Percentiles rank a stretch among this genome's conserved stretches.
These are phyloP conservation scores for Colletotrichum camelliae DNA, from an alignment of 2,329 filamentous ascomycete species.

Conservation along the genomic window DNA sequence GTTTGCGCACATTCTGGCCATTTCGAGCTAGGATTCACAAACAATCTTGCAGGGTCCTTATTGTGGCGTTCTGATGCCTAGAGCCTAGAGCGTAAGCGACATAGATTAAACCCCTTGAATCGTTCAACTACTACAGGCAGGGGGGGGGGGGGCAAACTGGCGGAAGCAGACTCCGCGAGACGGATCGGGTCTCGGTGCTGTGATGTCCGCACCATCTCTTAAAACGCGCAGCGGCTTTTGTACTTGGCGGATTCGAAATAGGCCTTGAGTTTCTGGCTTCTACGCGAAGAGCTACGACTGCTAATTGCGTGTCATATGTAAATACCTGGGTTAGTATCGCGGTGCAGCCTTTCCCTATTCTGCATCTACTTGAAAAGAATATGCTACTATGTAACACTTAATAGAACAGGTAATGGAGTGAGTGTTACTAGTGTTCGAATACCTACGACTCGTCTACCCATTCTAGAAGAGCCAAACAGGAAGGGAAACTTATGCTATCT, in stretches of 20 bases:
- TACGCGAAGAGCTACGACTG: neutral
- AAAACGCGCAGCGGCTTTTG: neutral
- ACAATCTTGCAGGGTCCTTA: neutral
- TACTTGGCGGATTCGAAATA: neutral
- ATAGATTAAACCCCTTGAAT: neutral
- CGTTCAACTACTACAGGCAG: neutral
- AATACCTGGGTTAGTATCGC: neutral
- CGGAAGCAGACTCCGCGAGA: neutral
- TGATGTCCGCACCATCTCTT: neutral
- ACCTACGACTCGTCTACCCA: neutral
- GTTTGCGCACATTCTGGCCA: neutral
- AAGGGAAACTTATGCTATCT: neutral
- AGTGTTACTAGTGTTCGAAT: neutral
- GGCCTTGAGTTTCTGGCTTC: neutral
- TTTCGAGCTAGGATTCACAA: neutral
- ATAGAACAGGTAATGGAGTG: neutral
- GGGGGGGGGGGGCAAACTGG: neutral
- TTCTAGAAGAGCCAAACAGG: neutral
- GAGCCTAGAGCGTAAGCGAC: neutral
- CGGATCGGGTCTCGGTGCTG: neutral
- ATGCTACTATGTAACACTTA: neutral
- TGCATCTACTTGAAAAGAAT: neutral
- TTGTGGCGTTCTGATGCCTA: neutral
- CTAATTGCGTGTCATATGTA: accelerated
- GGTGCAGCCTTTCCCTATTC: neutral